phyloP scores from a whole-genome alignment of 2,329 filamentous ascomycete genomes.

The Coniochaeta sp. region DNA sequence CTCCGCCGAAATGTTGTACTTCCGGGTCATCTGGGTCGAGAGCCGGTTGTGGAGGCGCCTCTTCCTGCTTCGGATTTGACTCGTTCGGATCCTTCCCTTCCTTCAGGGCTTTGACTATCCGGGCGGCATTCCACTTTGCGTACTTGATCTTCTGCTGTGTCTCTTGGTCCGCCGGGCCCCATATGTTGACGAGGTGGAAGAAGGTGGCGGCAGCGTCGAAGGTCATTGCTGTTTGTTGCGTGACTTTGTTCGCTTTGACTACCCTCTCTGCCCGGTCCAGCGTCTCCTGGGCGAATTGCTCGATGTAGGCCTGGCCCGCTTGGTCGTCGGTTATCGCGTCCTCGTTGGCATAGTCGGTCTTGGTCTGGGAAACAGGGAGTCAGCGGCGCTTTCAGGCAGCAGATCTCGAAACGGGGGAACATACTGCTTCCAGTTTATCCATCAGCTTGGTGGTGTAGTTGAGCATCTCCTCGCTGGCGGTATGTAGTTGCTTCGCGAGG shows the following conservation, averaged over 20 bases:
- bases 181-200: conserved; percentile 80
- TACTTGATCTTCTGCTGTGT: conserved; percentile 85
- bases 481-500: conserved; percentile 72
- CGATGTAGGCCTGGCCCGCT: conserved; percentile 84
- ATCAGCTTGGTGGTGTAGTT: conserved; percentile 77
- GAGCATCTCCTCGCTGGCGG: conserved; percentile 68
- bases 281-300: conserved; percentile 87
- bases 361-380: conserved; percentile 42
- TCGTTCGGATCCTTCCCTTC: conserved; percentile 88
- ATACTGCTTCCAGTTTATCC: conserved; percentile 79
- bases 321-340: conserved; percentile 81
- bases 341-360: conserved; percentile 65
- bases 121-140: conserved; percentile 89
- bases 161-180: conserved; percentile 69
- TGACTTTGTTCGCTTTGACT: conserved; percentile 75
- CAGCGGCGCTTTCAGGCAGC: background rate
- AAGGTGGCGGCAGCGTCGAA: conserved; percentile 91
- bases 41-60: conserved; percentile 37
- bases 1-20: conserved; percentile 34
- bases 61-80: conserved; percentile 67
- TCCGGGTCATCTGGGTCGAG: conserved; percentile 62
- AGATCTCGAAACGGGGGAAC: conserved; percentile 12
- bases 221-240: conserved; percentile 87
- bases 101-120: conserved; percentile 86
- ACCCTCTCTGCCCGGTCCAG: conserved; percentile 79